These are phyloP conservation scores for Fusarium cicatricum DNA, from an alignment of 2,329 filamentous ascomycete genomes.

Conservation along the genomic window DNA sequence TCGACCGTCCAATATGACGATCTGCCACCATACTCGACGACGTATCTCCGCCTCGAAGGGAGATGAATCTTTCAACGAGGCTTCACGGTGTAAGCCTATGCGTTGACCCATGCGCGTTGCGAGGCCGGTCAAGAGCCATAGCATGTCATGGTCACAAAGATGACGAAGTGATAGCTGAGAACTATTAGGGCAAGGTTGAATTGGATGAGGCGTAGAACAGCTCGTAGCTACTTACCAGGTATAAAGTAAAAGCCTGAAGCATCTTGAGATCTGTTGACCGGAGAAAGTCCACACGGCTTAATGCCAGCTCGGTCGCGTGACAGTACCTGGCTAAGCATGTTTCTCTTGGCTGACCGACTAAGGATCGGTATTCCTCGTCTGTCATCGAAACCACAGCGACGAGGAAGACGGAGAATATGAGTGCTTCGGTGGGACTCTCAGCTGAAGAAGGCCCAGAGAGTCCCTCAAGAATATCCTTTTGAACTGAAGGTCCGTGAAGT, in stretches of 20 bases:
- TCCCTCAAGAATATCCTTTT: too few relatives aligned
- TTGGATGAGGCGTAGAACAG: too few relatives aligned
- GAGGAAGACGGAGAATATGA: too few relatives aligned
- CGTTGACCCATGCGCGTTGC: conserved; percentile 7
- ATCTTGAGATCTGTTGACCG: conserved; percentile 8
- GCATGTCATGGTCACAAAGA: conserved; percentile 8
- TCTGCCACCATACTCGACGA: conserved; percentile 11
- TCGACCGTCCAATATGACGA: conserved; percentile 4
- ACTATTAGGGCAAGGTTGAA: too few relatives aligned
- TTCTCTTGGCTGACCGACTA: too few relatives aligned
- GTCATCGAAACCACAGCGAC: too few relatives aligned
- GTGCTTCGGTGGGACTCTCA: too few relatives aligned
- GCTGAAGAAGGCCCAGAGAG: too few relatives aligned
- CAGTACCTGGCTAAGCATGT: background rate
- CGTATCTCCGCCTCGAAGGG: conserved; percentile 8
- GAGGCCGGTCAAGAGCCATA: conserved; percentile 7
- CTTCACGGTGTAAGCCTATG: conserved; percentile 8
- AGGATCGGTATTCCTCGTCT: too few relatives aligned
- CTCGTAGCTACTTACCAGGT: too few relatives aligned
- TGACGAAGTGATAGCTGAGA: background rate
- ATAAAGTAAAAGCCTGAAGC: background rate
- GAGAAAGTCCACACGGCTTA: conserved; percentile 6
- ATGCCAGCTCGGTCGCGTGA: conserved; percentile 1
- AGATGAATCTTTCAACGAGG: background rate
- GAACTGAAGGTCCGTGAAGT: too few relatives aligned